Evolutionary conservation across 2,329 filamentous ascomycete genomes (phyloP), one percentile per base, ranked within the genome.

Genomic region (Arthrobotrys pseudoclavata): DNA sequence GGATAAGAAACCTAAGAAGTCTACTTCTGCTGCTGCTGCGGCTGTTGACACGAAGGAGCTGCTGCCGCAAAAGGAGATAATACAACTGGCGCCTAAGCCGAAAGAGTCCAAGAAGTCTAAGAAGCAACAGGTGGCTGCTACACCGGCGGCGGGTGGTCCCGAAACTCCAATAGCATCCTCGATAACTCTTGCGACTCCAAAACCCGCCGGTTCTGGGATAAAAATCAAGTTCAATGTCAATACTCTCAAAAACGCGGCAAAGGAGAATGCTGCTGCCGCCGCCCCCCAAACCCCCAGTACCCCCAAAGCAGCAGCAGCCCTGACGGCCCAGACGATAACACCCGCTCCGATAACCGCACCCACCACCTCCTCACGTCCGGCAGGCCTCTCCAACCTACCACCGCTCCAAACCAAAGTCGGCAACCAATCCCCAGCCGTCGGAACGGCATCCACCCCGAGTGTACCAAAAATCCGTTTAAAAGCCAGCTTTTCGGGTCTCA

Each of bases 201-300:
- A 74, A 52, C 45, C 67, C 7, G 60, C 60, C 12, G 68, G 68
- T 7, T 68, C 74, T 4, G 75, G 68, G 15, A 72, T 74, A 31
- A 72, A 79, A 29, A 79, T 79, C 69, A 79, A 79, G 40, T 45
- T 74, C 40, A 74, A 79, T 29, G 55, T 74, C 4, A 74, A 79
- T 20, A 72, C 42, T 2, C 18, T 71, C 20, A 72, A 72, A 29
- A 79, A 66, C 20, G 37, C 48, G 15, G 47, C 31, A n/a, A 74
- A 74, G 31, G 69, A 66, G 7, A 34, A 20, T 12, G 45, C 50
- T 13, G 24, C 29, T 3, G 42, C 48, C 3, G 34, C 37, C 15
- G 18, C 29, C 2, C 72, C 72, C 20, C 47, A 55, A 20, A 76
- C 72, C 4, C 72, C 72, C 15, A 37, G 48, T n/a, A 61, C 72